A percentile compares a stretch with the other conserved stretches of the same genome.
Evolutionary conservation across 169 alveolate species (phyloP).

Genomic region (Eimeria acervulina): DNA sequence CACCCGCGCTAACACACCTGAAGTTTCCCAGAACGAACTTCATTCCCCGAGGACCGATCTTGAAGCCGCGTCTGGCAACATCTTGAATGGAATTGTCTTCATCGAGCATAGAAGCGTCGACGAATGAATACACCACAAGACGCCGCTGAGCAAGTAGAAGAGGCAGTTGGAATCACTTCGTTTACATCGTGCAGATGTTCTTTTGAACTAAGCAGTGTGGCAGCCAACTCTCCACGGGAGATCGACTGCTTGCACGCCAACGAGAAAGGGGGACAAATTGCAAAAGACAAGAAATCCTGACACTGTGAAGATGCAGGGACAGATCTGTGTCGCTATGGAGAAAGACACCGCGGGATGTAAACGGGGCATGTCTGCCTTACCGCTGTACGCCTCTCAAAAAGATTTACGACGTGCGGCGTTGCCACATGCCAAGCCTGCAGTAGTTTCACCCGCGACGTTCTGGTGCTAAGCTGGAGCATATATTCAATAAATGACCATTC

Average conservation of each 20-base stretch:
- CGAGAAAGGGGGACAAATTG: neutral
- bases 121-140: slow-evolving; percentile 90
- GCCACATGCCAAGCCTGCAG: slow-evolving; percentile 84
- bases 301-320: neutral
- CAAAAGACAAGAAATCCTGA: neutral
- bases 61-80: slow-evolving; percentile 92
- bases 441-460: slow-evolving; percentile 84
- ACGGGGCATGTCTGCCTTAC: slow-evolving; percentile 30
- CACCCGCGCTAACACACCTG: slow-evolving; percentile 84
- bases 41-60: slow-evolving; percentile 91
- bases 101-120: slow-evolving; percentile 92
- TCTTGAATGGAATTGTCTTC: slow-evolving; percentile 93
- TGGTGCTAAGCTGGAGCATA: slow-evolving; percentile 75
- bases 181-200: neutral
- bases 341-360: neutral
- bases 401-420: slow-evolving; percentile 69
- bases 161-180: neutral
- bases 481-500: slow-evolving; percentile 82
- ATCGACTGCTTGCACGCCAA: neutral
- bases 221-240: neutral
- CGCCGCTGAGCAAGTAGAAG: slow-evolving; percentile 83
- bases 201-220: neutral
- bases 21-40: slow-evolving; percentile 93
- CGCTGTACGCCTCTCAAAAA: slow-evolving; percentile 75
- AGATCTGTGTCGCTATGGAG: neutral